Evolutionary conservation across 2,329 filamentous ascomycete species (phyloP).

Genomic region (Cytospora piceae): DNA sequence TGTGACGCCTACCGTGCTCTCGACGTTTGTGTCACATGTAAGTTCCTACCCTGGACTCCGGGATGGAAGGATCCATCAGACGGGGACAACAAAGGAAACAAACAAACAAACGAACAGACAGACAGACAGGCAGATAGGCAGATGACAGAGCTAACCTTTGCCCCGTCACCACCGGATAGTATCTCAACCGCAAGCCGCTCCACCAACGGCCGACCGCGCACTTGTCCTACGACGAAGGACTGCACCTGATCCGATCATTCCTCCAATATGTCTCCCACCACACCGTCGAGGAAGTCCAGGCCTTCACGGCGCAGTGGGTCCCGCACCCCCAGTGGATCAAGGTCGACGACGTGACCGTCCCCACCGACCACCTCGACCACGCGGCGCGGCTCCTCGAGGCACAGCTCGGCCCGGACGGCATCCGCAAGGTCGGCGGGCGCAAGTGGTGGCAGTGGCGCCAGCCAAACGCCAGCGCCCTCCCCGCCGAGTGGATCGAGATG

Average conservation of each 20-base stretch:
- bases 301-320: slow-evolving; percentile 90
- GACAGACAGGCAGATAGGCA: background rate
- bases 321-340: slow-evolving; percentile 88
- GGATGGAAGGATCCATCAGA: background rate
- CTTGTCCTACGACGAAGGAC: slow-evolving; percentile 91
- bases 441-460: slow-evolving; percentile 91
- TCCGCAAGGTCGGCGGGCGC: slow-evolving; percentile 76
- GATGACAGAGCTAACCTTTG: background rate
- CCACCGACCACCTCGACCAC: slow-evolving; percentile 63
- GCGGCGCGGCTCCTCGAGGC: slow-evolving; percentile 70
- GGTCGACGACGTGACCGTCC: slow-evolving; percentile 69
- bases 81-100: background rate
- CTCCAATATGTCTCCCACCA: slow-evolving; percentile 83
- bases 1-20: slow-evolving; percentile 84
- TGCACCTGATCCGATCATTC: slow-evolving; percentile 85
- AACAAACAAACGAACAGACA: background rate
- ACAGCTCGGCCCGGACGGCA: slow-evolving; percentile 78
- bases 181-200: slow-evolving; percentile 76
- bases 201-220: slow-evolving; percentile 84
- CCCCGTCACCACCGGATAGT: slow-evolving; percentile 54
- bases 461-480: slow-evolving; percentile 61
- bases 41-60: slow-evolving; percentile 39
- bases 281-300: slow-evolving; percentile 89
- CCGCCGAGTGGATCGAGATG: slow-evolving; percentile 98
- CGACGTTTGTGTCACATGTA: slow-evolving; percentile 86